Evolutionary conservation across 192 early-diverging fungal species (phyloP), one percentile per base, ranked within the genome.

Genomic region (Phycomyces blakesleeanus): DNA sequence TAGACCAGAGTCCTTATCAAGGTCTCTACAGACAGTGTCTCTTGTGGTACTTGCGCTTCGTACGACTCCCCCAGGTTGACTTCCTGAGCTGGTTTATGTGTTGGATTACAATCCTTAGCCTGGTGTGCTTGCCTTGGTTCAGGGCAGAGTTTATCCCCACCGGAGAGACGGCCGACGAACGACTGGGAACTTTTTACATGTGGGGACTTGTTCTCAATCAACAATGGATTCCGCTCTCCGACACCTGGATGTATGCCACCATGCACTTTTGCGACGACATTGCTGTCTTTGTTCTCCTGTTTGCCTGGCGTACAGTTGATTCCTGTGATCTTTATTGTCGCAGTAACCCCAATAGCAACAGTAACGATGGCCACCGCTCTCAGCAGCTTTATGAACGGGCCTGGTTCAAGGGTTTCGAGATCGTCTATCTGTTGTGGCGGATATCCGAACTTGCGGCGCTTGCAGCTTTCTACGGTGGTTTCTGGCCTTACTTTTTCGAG

Each of bases 111-210:
- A 53, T 75, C 4, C 64, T 83, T 55, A 58, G 76, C 15, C 57
- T 84, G 2, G 68, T 84, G 3, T 64, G 77, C 8, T 75, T 84
- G 5, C 89, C 89, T 0, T 82, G 86, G 83, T 91, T 91, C 54
- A 52, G 76, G 9, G 91, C 86, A 2, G 75, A 80, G 3, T 76
- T 93, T 54, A 85, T 93, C 11, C 86, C 90, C 3, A 54, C 56
- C 18, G 50, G 44, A 2, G 34, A 52, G 57, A 37, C 24, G 15
- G 20, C 52, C 26, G 29, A 63, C 44, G 56, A 64, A 57, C 39
- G 83, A 63, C 26, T 68, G 10, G 85, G 83, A 0, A 62, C 67
- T 1, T 78, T 85, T 25, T 87, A 84, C 38, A 52, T 78, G 11
- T 83, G 73, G 49, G 85, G 85, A 0, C 63, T 87, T 10, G 51